phyloP scores from a whole-genome alignment of 805 yeast genomes.

The Sugiyamaella floridensis region DNA sequence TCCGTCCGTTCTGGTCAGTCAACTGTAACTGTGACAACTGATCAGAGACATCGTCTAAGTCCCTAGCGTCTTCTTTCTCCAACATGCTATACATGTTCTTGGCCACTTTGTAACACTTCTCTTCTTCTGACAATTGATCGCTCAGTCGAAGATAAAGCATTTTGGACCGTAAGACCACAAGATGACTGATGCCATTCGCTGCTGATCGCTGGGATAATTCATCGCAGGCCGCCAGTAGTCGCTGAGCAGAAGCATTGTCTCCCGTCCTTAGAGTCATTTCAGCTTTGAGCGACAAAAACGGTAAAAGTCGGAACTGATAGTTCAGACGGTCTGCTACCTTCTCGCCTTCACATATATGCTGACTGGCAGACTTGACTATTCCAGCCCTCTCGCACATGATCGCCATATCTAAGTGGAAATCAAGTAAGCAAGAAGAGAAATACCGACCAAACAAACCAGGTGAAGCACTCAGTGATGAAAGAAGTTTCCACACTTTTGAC shows the following conservation, averaged over 20 bases:
- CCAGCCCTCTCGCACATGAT: conserved; percentile 14
- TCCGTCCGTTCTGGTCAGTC: background rate
- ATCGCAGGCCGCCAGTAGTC: conserved; percentile 11
- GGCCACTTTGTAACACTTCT: conserved; percentile 12
- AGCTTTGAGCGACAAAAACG: conserved; percentile 10
- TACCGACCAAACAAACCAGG: background rate
- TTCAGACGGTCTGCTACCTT: conserved; percentile 8
- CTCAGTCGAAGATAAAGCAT: conserved; percentile 13
- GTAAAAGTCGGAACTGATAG: conserved; percentile 3
- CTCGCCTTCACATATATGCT: conserved; percentile 14
- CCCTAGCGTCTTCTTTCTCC: background rate
- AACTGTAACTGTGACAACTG: background rate
- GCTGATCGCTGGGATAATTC: conserved; percentile 6
- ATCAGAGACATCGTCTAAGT: background rate
- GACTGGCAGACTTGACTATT: conserved; percentile 8
- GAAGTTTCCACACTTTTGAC: background rate
- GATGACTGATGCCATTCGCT: conserved; percentile 6
- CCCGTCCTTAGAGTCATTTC: conserved; percentile 12
- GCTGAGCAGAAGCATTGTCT: conserved; percentile 9
- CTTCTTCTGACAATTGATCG: conserved; percentile 12
- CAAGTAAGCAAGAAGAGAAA: conserved; percentile 6
- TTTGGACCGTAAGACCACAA: conserved; percentile 12
- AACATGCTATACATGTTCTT: conserved; percentile 8
- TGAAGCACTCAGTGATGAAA: background rate
- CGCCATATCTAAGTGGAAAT: conserved; percentile 8